Percentiles rank a stretch among this genome's conserved stretches.
These are phyloP conservation scores for Paragyromitra xinjiangensis DNA, from an alignment of 495 filamentous ascomycete species.

Conservation along the genomic window DNA sequence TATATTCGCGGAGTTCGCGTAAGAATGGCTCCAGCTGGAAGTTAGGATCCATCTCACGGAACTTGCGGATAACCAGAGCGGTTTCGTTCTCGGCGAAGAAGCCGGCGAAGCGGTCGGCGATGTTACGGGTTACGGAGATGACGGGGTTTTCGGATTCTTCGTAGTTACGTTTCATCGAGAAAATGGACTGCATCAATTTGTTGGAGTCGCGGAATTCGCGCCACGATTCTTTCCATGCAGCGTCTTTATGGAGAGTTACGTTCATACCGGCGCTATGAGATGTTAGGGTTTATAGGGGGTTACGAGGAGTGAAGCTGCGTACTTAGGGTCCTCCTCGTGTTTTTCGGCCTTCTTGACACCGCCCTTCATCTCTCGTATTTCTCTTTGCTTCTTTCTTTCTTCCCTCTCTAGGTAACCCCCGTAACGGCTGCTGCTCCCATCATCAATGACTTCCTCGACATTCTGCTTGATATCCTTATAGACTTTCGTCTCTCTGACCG, in stretches of 20 bases:
- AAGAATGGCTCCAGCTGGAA: slow-evolving; percentile 96
- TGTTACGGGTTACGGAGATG: slow-evolving; percentile 89
- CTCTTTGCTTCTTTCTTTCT: slow-evolving; percentile 79
- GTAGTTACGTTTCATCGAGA: slow-evolving; percentile 82
- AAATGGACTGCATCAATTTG: slow-evolving; percentile 86
- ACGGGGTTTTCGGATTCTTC: slow-evolving; percentile 97
- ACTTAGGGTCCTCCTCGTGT: slow-evolving; percentile 85
- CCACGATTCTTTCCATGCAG: slow-evolving; percentile 96
- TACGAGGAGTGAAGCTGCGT: slow-evolving; percentile 59
- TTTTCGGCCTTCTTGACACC: slow-evolving; percentile 64
- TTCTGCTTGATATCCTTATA: slow-evolving; percentile 75
- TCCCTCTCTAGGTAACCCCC: slow-evolving; percentile 97
- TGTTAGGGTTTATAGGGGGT: slow-evolving; percentile 71
- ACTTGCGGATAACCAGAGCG: slow-evolving; percentile 94
- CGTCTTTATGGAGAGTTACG: slow-evolving; percentile 93
- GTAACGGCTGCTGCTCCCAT: slow-evolving; percentile 93
- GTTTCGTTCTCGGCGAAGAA: slow-evolving; percentile 99
- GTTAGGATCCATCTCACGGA: slow-evolving; percentile 92
- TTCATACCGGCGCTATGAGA: slow-evolving; percentile 85
- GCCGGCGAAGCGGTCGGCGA: slow-evolving; percentile 88
- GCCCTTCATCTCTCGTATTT: slow-evolving; percentile 74
- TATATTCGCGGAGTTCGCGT: slow-evolving; percentile 95
- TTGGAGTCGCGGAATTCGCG: slow-evolving; percentile 86
- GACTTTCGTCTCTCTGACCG: slow-evolving; percentile 90
- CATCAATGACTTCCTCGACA: slow-evolving; percentile 95